These are phyloP conservation scores for Aspergillus asperescens DNA, from an alignment of 495 filamentous ascomycete species.

Conservation along the genomic window DNA sequence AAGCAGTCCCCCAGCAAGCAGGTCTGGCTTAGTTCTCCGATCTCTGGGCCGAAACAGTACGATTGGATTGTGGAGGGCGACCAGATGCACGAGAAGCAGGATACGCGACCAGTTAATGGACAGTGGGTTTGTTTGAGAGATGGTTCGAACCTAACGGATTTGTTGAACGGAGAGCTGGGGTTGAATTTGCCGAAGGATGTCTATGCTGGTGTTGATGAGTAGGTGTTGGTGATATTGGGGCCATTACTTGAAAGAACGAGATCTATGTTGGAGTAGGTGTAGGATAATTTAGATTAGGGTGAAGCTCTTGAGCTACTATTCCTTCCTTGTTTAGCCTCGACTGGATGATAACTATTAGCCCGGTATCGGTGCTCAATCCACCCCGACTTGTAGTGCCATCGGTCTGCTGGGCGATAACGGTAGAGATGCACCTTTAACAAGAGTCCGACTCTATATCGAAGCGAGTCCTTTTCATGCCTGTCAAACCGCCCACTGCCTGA, in stretches of 20 bases:
- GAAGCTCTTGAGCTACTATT: not conserved
- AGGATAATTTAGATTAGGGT: not conserved
- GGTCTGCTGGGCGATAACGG: not conserved
- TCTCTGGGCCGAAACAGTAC: slow-evolving; percentile 87
- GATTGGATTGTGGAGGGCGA: slow-evolving; percentile 75
- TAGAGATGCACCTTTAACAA: not conserved
- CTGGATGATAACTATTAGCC: not conserved
- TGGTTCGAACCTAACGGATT: slow-evolving; percentile 62
- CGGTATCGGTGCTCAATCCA: not conserved
- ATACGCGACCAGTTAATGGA: slow-evolving; percentile 46
- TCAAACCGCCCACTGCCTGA: too few relatives aligned
- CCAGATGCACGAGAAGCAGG: slow-evolving; percentile 68
- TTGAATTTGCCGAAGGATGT: slow-evolving; percentile 39
- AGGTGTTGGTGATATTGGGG: not conserved
- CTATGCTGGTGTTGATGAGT: slow-evolving; percentile 24
- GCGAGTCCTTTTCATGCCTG: too few relatives aligned
- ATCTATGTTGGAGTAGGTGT: not conserved
- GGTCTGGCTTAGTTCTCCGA: slow-evolving; percentile 92
- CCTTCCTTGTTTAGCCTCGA: not conserved
- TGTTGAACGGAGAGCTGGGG: slow-evolving; percentile 64
- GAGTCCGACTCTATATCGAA: too few relatives aligned
- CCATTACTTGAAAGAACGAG: not conserved
- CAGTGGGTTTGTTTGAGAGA: slow-evolving; percentile 88
- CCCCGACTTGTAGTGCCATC: not conserved
- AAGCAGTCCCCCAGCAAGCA: slow-evolving; percentile 97